Conservation (phyloP, 1,284 basidiomycete genomes). For the Acaromyces ingoldii region DNA sequence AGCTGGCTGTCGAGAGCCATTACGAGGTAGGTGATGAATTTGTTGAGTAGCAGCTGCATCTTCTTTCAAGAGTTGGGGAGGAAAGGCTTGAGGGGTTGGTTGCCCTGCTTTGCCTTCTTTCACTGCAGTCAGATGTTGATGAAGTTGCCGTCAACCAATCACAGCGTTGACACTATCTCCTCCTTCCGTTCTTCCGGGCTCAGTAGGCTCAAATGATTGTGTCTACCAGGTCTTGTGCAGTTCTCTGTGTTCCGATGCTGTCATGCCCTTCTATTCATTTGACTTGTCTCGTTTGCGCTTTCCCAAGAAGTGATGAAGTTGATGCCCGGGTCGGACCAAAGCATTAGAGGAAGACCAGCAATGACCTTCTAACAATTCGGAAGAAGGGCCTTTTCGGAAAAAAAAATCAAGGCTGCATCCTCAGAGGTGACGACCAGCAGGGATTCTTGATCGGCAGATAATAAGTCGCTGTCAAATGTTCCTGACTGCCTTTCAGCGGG, state of each 20-base stretch:
- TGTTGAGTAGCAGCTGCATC: constrained; percentile 56
- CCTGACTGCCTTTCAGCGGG: constrained; percentile 72
- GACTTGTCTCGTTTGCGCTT: constrained; percentile 60
- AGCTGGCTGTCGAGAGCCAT: constrained; percentile 74
- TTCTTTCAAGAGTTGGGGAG: constrained; percentile 82
- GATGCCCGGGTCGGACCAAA: constrained; percentile 49
- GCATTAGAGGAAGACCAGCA: constrained; percentile 73
- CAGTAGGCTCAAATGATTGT: constrained; percentile 68
- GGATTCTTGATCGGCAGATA: constrained; percentile 69
- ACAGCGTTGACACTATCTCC: constrained; percentile 78
- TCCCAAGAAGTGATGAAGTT: constrained; percentile 73
- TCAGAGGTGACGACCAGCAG: constrained; percentile 55
- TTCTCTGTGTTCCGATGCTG: constrained; percentile 34
- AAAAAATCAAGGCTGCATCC: constrained; percentile 67
- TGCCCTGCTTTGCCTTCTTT: constrained; percentile 69
- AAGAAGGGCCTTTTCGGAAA: constrained; percentile 68
- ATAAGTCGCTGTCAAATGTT: constrained; percentile 75
- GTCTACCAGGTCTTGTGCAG: constrained; percentile 64
- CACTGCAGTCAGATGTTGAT: constrained; percentile 84
- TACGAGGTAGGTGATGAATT: constrained; percentile 65
- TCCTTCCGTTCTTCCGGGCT: constrained; percentile 76
- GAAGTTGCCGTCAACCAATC: constrained; percentile 76
- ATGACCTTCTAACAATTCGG: constrained; percentile 67
- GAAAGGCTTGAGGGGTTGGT: constrained; percentile 71
- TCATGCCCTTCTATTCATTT: constrained; percentile 36